Evolutionary conservation across 768 basidiomycete genomes (phyloP), one percentile per base, ranked within the genome.

Genomic region (Russula sp.): DNA sequence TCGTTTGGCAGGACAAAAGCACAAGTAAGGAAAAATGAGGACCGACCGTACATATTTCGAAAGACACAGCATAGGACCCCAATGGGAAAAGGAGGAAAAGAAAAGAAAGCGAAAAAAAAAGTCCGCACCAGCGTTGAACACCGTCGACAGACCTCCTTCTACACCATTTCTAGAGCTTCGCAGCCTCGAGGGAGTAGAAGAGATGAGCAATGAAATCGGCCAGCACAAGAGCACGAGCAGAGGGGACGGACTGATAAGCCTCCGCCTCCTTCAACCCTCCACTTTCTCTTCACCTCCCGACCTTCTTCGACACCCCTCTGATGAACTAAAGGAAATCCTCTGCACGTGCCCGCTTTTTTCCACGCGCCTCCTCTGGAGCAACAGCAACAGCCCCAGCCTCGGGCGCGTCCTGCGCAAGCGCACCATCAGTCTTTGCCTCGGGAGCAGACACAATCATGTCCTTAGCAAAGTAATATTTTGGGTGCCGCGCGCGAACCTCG

Each of bases 321-420:
- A 14, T 53, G 48, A 61, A 55, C 69, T 75, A 92, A 70, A 93
- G 76, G 75, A 90, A 91, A 74, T 94, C 92, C 75, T 93, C 91
- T 36, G 92, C 92, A 68, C 90, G 80, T 53, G 91, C 89, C 53
- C 92, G 79, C 75, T 94, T 94, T 79, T 86, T 90, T 54, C 91
- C 90, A 68, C 89, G 82, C 56, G 82, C 77, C 71, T 89, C 89
- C 57, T 88, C 87, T 36, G 69, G 71, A 30, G 70, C 70, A 61
- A 70, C 34, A 5, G 20, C 18, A 24, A 18, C 38, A 51, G 54
- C 49, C 54, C 55, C 59, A 48, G 48, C 26, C 36, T 65, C 64
- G 6, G 55, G 61, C 53, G 71, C 62, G 52, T 66, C 52, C 61
- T 69, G 68, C 55, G 57, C 65, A 40, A 70, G 74, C 59, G 74